Base-by-base conservation (phyloP, 192 early-diverging fungal genomes). In the Entophlyctis luteolus region DNA sequence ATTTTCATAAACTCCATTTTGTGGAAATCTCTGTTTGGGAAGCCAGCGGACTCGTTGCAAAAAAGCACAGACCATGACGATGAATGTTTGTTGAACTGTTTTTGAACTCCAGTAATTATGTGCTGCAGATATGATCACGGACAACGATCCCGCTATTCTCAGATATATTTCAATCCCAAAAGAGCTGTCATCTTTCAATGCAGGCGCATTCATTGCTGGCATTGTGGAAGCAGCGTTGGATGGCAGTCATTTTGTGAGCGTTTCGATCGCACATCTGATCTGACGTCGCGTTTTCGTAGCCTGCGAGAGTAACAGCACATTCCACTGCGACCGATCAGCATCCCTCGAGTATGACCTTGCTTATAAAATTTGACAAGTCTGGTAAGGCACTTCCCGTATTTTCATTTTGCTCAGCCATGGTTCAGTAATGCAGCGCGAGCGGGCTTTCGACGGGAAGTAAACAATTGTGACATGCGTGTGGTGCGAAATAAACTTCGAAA, bases 1-100 rank as follows among this genome's bases (percentile, higher is more conserved):
- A 88, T 92, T 55, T 99, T 95, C 72, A 92, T 99, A 72, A 89
- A 98, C 76, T 89, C 90, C 0, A 91, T 87, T 1, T 82, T 99
- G 18, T 99, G 97, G 97, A 94, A 95, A 62, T 73, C 83, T 1
- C 75, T 99, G 72, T 99, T 99, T 82, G 95, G 94, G 45, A 97
- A 95, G 74, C 85, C 86, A 62, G 95, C 95, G 3, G 95, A 99
- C 78, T 91, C 95, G 39, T 76, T 99, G 55, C 96, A 98, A 66
- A 95, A 93, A 62, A 90, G 90, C 57, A 97, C 94, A 2, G 95
- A 98, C 45, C 91, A 88, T 70, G 95, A 99, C 31, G 95, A 98
- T 67, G 95, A 99, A 85, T 98, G 91, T 93, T 82, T 49, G 77
- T 58, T 14, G n/a, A 52, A 14, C n/a, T 45, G n/a, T 45, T 45